Evolutionary conservation across 1,284 basidiomycete species (phyloP).

Genomic region (Tremellales sp.): DNA sequence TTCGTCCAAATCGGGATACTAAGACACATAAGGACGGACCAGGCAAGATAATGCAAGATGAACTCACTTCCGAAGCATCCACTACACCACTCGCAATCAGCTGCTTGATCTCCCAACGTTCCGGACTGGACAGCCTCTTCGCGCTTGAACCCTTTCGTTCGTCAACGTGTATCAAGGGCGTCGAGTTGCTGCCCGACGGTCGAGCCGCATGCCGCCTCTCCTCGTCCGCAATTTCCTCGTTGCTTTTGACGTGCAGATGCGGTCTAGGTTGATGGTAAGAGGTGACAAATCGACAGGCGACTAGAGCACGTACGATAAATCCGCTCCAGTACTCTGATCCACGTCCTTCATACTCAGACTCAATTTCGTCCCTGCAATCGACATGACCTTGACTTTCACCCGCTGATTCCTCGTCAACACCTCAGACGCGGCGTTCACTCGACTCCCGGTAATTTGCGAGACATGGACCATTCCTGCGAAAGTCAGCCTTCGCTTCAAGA

Average conservation of each 20-base stretch:
- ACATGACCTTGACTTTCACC: constrained; percentile 96
- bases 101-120: constrained; percentile 99
- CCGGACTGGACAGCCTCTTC: constrained; percentile 90
- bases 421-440: constrained; percentile 83
- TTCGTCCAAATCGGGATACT: constrained; percentile 91
- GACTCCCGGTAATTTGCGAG: constrained; percentile 75
- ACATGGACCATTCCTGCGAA: constrained; percentile 87
- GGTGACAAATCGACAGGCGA: neutral
- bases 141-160: constrained; percentile 67
- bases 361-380: constrained; percentile 73
- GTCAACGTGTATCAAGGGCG: constrained; percentile 49
- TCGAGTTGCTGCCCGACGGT: constrained; percentile 57
- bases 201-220: constrained; percentile 62
- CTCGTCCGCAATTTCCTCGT: constrained; percentile 80
- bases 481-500: neutral
- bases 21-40: neutral
- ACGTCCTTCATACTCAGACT: constrained; percentile 97
- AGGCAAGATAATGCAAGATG: neutral
- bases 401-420: constrained; percentile 75
- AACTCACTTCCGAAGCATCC: constrained; percentile 67
- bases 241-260: constrained; percentile 86
- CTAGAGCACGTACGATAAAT: constrained; percentile 54
- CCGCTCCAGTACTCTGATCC: constrained; percentile 82
- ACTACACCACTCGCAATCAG: constrained; percentile 93
- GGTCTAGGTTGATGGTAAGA: constrained; percentile 50